These are phyloP conservation scores for Serendipita sp. DNA, from an alignment of 768 basidiomycete species.

Conservation along the genomic window DNA sequence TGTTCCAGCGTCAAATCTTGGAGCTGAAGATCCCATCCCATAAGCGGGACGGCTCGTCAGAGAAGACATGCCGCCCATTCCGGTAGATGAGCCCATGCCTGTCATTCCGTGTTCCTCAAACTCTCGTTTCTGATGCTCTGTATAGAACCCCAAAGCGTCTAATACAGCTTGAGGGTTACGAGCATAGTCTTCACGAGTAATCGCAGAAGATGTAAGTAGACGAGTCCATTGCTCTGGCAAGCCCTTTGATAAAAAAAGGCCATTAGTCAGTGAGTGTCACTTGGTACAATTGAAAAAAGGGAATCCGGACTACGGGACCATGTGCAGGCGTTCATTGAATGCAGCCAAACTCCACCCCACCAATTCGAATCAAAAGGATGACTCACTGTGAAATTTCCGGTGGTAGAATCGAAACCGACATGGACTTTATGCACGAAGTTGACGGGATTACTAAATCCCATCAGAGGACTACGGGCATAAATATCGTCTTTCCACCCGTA, in stretches of 20 bases:
- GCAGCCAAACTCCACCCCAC: too few relatives aligned
- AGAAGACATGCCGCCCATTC: conserved; percentile 13
- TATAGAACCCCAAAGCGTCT: conserved; percentile 96
- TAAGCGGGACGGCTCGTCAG: conserved; percentile 20
- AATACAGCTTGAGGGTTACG: conserved; percentile 94
- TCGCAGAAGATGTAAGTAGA: conserved; percentile 90
- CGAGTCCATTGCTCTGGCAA: conserved; percentile 97
- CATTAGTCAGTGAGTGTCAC: background rate
- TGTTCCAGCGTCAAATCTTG: conserved; percentile 81
- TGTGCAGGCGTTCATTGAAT: background rate
- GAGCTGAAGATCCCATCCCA: conserved; percentile 25
- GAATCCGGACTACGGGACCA: background rate
- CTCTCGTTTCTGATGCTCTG: conserved; percentile 93
- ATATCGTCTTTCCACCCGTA: conserved; percentile 98
- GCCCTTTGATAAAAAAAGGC: conserved; percentile 34
- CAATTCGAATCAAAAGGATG: background rate
- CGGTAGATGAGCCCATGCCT: conserved; percentile 14
- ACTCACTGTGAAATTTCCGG: conserved; percentile 85
- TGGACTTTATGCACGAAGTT: conserved; percentile 99
- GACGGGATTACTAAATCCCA: conserved; percentile 88
- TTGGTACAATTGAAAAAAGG: background rate
- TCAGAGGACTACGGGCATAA: conserved; percentile 77
- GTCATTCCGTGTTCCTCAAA: conserved; percentile 42
- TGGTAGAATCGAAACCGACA: conserved; percentile 88
- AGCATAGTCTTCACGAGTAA: conserved; percentile 95